Percentiles rank a stretch among this genome's conserved stretches.
Evolutionary conservation across 2,329 filamentous ascomycete species (phyloP).

Genomic region (Cordyceps cateniannulata): DNA sequence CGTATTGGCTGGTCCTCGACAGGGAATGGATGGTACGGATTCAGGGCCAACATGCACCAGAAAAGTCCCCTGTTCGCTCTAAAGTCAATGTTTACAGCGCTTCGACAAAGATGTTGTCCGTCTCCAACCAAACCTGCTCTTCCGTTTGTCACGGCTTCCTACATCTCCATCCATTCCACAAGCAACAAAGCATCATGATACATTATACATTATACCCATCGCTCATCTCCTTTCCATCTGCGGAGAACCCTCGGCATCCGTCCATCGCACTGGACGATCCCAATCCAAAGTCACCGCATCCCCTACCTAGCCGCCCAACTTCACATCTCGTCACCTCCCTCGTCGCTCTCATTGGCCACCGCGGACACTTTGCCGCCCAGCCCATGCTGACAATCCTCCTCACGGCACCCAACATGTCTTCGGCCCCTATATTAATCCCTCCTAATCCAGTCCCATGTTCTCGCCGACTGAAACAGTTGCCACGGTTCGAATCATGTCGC

Average conservation of each 20-base stretch:
- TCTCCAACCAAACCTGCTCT: too few species aligned
- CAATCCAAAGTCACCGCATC: neutral
- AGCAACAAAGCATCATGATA: too few species aligned
- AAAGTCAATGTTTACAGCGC: neutral
- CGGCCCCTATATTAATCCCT: neutral
- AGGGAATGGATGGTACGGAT: neutral
- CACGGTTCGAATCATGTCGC: neutral
- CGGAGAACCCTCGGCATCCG: too few species aligned
- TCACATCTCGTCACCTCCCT: neutral
- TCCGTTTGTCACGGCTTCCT: neutral
- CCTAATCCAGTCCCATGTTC: neutral
- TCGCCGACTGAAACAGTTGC: neutral
- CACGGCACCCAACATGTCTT: neutral
- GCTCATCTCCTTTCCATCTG: neutral
- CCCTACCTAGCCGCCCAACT: neutral
- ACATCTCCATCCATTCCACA: neutral
- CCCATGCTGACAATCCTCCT: neutral
- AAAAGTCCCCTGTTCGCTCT: neutral
- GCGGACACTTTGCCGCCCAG: constrained; percentile 5
- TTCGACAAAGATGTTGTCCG: too few species aligned
- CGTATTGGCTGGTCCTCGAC: neutral
- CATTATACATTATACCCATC: neutral
- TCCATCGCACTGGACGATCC: neutral
- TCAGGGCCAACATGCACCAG: neutral
- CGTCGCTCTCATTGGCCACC: neutral